Evolutionary conservation across 345 rosid species (phyloP).

Genomic region (Euphorbia pulcherrima): DNA sequence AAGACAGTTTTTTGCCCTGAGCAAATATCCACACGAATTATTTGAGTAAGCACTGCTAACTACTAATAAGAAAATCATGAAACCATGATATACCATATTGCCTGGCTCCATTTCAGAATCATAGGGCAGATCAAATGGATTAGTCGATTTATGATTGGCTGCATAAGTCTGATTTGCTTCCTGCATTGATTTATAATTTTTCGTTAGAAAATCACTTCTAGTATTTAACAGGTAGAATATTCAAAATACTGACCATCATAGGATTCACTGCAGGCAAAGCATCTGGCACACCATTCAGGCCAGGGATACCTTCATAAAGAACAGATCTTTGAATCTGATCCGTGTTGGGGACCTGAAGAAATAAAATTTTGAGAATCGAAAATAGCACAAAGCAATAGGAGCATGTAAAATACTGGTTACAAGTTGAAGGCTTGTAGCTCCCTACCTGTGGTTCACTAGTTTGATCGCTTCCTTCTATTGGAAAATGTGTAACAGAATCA

Average conservation of each 20-base stretch:
- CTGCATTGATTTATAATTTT: constrained; percentile 32
- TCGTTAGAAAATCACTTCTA: constrained; percentile 7
- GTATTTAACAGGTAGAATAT: background rate
- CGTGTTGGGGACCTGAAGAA: constrained; percentile 36
- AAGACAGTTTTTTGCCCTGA: background rate
- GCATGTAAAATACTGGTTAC: constrained; percentile 38
- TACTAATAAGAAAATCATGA: background rate
- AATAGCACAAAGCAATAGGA: constrained; percentile 3
- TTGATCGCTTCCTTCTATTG: constrained; percentile 36
- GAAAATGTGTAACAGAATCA: constrained; percentile 30
- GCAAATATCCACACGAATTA: background rate
- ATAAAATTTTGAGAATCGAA: constrained; percentile 13
- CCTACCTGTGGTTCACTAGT: constrained; percentile 31
- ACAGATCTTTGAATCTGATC: constrained; percentile 33
- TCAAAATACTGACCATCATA: constrained; percentile 35
- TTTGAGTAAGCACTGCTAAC: background rate
- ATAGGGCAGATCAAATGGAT: constrained; percentile 91
- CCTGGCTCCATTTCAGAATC: constrained; percentile 54
- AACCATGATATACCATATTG: constrained; percentile 52
- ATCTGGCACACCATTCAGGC: constrained; percentile 29
- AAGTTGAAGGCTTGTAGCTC: constrained; percentile 28
- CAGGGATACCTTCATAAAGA: constrained; percentile 26
- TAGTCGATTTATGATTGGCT: constrained; percentile 53
- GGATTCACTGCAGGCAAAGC: constrained; percentile 31
- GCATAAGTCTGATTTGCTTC: constrained; percentile 38